phyloP scores from a whole-genome alignment of 2,329 filamentous ascomycete species.

The Blumeria graminis region DNA sequence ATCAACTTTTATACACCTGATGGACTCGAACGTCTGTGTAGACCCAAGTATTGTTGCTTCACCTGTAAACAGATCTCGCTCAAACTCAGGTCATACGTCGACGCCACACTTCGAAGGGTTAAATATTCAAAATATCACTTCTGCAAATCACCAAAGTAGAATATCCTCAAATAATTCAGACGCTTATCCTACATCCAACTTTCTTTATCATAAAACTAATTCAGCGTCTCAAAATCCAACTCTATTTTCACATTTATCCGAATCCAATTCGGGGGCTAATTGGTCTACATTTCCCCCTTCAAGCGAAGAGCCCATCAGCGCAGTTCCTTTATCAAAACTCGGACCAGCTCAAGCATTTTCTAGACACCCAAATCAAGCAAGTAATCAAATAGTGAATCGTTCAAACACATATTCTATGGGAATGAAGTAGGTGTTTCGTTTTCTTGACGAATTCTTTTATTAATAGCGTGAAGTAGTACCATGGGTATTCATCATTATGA shows the following conservation, averaged over 20 bases:
- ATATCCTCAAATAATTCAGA: slow-evolving; percentile 7
- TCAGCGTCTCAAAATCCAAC: slow-evolving; percentile 10
- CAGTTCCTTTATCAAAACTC: slow-evolving; percentile 9
- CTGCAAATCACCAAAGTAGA: slow-evolving; percentile 6
- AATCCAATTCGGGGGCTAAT: slow-evolving; percentile 11
- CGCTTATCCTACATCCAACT: slow-evolving; percentile 6
- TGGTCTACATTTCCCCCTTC: slow-evolving; percentile 10
- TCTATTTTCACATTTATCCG: slow-evolving; percentile 12
- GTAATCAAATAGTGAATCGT: slow-evolving; percentile 4
- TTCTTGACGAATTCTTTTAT: not conserved
- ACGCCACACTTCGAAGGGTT: slow-evolving; percentile 12
- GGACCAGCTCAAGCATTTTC: slow-evolving; percentile 9
- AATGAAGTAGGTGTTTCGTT: slow-evolving; percentile 11
- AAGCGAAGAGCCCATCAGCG: slow-evolving; percentile 9
- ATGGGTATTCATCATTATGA: slow-evolving; percentile 15
- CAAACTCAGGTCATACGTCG: slow-evolving; percentile 13
- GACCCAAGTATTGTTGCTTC: slow-evolving; percentile 13
- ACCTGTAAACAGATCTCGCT: slow-evolving; percentile 14
- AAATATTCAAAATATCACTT: slow-evolving; percentile 9
- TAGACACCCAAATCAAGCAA: not conserved
- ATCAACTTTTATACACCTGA: not conserved
- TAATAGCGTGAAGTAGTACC: slow-evolving; percentile 6
- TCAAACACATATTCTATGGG: slow-evolving; percentile 11
- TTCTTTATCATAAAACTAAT: slow-evolving; percentile 8
- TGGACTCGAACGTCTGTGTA: slow-evolving; percentile 10